Conservation (phyloP, 1,139 yeast genomes). For the Kodamaea plutei region DNA sequence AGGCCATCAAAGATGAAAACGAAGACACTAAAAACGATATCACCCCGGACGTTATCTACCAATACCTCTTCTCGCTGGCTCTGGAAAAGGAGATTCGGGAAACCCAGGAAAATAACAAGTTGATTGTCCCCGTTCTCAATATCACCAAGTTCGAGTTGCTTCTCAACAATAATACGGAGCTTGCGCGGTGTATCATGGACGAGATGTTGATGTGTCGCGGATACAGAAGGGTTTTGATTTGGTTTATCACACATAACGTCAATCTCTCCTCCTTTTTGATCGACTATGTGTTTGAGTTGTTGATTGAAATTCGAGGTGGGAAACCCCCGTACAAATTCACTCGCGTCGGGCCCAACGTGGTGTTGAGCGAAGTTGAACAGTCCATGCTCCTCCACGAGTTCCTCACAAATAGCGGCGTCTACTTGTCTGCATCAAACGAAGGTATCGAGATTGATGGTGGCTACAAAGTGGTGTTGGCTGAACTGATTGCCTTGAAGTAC, state of each 20-base stretch:
- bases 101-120: slow-evolving; percentile 26
- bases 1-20: slow-evolving; percentile 40
- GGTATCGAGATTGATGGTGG: slow-evolving; percentile 33
- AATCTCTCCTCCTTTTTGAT: slow-evolving; percentile 48
- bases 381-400: slow-evolving; percentile 70
- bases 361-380: slow-evolving; percentile 52
- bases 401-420: slow-evolving; percentile 50
- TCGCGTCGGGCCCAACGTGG: slow-evolving; percentile 46
- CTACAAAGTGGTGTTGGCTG: slow-evolving; percentile 31
- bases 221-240: slow-evolving; percentile 55
- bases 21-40: slow-evolving; percentile 17
- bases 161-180: slow-evolving; percentile 32
- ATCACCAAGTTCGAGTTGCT: slow-evolving; percentile 37
- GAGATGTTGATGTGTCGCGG: slow-evolving; percentile 68
- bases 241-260: slow-evolving; percentile 61
- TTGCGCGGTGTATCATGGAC: slow-evolving; percentile 55
- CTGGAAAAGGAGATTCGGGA: slow-evolving; percentile 21
- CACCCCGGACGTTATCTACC: slow-evolving; percentile 49
- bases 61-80: slow-evolving; percentile 37
- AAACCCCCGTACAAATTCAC: slow-evolving; percentile 41
- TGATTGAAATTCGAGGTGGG: slow-evolving; percentile 50
- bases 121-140: slow-evolving; percentile 39
- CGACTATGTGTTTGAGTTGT: slow-evolving; percentile 59
- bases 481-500: slow-evolving; percentile 44
- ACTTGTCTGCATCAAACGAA: slow-evolving; percentile 40